Evolutionary conservation across 768 basidiomycete species (phyloP).

Genomic region (Rhizopogon vesiculosus): DNA sequence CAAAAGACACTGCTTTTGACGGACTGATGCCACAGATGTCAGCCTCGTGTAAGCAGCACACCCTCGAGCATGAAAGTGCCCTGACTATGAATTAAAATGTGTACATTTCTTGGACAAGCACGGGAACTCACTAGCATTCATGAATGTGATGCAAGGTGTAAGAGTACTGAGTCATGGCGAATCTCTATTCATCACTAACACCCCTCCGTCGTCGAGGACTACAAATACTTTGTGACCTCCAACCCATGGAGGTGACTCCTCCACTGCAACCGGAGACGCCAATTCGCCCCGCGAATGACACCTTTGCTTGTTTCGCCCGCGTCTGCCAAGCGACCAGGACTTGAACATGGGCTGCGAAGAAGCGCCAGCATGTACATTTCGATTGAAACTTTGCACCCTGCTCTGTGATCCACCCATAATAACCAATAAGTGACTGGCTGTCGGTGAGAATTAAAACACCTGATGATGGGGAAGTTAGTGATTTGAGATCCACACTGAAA

Average conservation of each 20-base stretch:
- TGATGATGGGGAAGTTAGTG: background rate
- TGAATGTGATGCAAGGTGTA: background rate
- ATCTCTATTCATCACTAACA: slow-evolving; percentile 8
- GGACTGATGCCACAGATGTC: background rate
- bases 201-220: slow-evolving; percentile 22
- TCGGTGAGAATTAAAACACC: background rate
- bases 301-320: slow-evolving; percentile 1
- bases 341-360: background rate
- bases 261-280: slow-evolving; percentile 2
- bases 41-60: background rate
- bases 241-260: slow-evolving; percentile 24
- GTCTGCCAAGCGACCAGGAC: background rate
- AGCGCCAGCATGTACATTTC: background rate
- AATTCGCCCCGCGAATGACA: background rate
- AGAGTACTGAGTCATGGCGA: background rate
- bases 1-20: background rate
- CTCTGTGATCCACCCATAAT: slow-evolving; percentile 15
- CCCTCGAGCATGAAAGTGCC: background rate
- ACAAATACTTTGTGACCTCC: slow-evolving; percentile 20
- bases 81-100: background rate
- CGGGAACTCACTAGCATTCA: background rate
- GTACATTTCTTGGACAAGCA: background rate
- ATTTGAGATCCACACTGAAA: no score
- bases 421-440: background rate
- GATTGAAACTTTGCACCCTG: background rate